These are phyloP conservation scores for Climacium dendroides DNA, from an alignment of 225 moss, liverwort and hornwort species.

Conservation along the genomic window DNA sequence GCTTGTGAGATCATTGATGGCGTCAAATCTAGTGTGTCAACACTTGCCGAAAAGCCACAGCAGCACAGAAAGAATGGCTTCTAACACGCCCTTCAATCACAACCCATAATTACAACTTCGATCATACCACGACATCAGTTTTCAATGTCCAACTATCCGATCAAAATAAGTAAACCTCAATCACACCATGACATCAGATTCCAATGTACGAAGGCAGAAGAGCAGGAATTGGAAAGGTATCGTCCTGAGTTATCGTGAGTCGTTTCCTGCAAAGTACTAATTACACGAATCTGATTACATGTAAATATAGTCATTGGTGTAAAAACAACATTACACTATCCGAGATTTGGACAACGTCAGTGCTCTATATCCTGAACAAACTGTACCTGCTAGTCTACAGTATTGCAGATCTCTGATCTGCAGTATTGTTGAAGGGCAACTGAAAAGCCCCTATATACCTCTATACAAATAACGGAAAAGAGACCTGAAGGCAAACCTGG, in stretches of 20 bases:
- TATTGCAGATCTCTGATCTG: not conserved
- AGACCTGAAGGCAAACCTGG: conserved; percentile 1
- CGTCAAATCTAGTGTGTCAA: not conserved
- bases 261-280: not conserved
- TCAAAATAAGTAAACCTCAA: not conserved
- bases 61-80: not conserved
- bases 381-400: conserved; percentile 7
- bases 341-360: not conserved
- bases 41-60: not conserved
- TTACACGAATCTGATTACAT: not conserved
- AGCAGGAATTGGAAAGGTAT: not conserved
- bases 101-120: not conserved
- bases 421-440: not conserved
- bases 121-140: not conserved
- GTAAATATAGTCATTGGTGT: not conserved
- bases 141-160: not conserved
- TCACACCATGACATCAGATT: not conserved
- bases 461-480: not conserved
- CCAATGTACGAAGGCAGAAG: not conserved
- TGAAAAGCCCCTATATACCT: not conserved
- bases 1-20: not conserved
- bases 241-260: not conserved
- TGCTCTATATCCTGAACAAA: not conserved
- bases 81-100: not conserved
- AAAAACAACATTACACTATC: not conserved